Conservation (phyloP, 768 basidiomycete species). For the Boletus reticulatus region DNA sequence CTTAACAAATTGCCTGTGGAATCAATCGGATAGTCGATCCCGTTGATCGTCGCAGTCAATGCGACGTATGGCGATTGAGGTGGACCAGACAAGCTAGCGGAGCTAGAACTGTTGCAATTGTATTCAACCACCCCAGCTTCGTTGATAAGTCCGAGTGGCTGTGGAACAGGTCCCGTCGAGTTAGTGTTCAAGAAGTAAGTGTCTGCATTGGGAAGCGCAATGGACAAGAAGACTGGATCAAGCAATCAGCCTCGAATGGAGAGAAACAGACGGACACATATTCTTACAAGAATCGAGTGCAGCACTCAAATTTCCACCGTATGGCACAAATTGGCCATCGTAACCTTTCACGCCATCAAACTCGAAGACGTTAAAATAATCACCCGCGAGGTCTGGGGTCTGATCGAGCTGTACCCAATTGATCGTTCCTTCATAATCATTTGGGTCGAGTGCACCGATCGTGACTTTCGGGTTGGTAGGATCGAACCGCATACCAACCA, state of each 20-base stretch:
- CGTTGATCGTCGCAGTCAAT: constrained; percentile 30
- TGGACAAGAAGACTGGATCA: constrained; percentile 11
- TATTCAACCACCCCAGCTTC: constrained; percentile 5
- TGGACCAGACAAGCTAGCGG: not conserved
- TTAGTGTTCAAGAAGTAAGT: constrained; percentile 17
- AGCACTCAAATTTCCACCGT: constrained; percentile 11
- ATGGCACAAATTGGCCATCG: constrained; percentile 25
- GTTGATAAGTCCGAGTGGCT: not conserved
- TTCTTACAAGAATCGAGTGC: constrained; percentile 27
- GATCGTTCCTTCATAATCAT: constrained; percentile 31
- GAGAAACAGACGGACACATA: not conserved
- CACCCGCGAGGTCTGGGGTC: constrained; percentile 13
- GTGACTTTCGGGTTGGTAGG: constrained; percentile 28
- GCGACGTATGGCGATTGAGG: constrained; percentile 22
- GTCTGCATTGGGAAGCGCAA: constrained; percentile 17
- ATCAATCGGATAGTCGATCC: constrained; percentile 32
- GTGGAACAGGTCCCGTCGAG: constrained; percentile 24
- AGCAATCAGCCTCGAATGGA: not conserved
- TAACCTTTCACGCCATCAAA: constrained; percentile 32
- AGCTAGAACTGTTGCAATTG: constrained; percentile 10
- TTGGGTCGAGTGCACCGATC: constrained; percentile 31
- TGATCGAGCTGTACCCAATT: constrained; percentile 27
- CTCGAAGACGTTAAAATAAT: constrained; percentile 20
- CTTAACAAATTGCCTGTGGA: constrained; percentile 21
- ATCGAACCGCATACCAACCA: constrained; percentile 30